These are phyloP conservation scores for Chrysosporium keratinophilum DNA, from an alignment of 2,329 filamentous ascomycete species.

Conservation along the genomic window DNA sequence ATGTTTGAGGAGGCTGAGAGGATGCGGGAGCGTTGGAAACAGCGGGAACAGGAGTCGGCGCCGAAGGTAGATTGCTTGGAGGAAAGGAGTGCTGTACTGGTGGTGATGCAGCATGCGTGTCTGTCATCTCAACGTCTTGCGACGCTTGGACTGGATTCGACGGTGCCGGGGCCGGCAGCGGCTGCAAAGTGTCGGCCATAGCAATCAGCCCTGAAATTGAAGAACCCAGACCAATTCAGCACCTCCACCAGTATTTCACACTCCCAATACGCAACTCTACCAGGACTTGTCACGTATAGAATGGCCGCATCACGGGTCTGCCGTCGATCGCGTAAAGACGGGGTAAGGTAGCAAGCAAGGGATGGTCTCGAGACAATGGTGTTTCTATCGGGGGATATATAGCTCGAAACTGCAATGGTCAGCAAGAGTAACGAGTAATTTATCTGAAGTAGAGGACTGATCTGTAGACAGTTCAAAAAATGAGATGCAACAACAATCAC, in stretches of 20 bases:
- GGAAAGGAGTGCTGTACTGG: constrained; percentile 16
- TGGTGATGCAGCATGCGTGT: constrained; percentile 15
- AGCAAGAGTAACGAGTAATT: neutral
- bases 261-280: neutral
- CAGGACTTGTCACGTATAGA: neutral
- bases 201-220: neutral
- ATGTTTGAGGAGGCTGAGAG: constrained; percentile 26
- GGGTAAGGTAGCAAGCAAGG: neutral
- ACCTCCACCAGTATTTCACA: neutral
- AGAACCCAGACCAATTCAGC: neutral
- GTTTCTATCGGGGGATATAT: neutral
- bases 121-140: constrained; percentile 14
- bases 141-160: neutral
- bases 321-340: neutral
- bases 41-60: constrained; percentile 15
- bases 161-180: neutral
- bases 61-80: constrained; percentile 2
- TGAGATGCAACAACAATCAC: neutral
- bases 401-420: neutral
- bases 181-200: constrained; percentile 2
- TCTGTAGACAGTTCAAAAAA: neutral
- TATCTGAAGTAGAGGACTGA: neutral
- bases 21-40: constrained; percentile 13
- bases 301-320: neutral
- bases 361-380: neutral